phyloP scores from a whole-genome alignment of 2,329 filamentous ascomycete genomes.

The Fonsecaea pedrosoi region DNA sequence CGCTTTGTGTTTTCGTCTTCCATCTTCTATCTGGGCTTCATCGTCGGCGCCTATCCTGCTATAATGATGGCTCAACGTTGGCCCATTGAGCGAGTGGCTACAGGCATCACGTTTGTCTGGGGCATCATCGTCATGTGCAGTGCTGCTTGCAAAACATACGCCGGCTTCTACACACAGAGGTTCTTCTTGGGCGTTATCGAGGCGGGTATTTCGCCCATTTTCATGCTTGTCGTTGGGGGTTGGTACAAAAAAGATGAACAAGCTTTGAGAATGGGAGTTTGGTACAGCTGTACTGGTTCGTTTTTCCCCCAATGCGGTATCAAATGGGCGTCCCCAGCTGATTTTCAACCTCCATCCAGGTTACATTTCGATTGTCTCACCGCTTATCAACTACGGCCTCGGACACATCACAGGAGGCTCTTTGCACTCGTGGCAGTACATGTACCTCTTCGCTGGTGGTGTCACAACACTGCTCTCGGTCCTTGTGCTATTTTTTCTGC shows the following conservation, averaged over 20 bases:
- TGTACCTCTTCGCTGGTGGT: constrained; percentile 69
- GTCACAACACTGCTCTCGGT: constrained; percentile 64
- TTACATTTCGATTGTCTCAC: constrained; percentile 46
- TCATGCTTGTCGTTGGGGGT: constrained; percentile 67
- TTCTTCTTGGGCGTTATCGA: constrained; percentile 69
- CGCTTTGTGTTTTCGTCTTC: constrained; percentile 46
- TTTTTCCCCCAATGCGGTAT: not conserved
- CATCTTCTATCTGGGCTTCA: constrained; percentile 75
- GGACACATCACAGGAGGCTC: constrained; percentile 63
- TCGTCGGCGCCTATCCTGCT: constrained; percentile 75
- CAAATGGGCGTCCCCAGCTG: not conserved
- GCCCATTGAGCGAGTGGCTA: constrained; percentile 67
- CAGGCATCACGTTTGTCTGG: constrained; percentile 69
- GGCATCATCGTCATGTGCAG: constrained; percentile 70
- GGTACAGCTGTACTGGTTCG: constrained; percentile 58
- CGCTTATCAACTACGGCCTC: constrained; percentile 70
- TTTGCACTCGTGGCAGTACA: constrained; percentile 71
- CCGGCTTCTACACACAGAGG: constrained; percentile 69
- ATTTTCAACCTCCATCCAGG: constrained; percentile 38
- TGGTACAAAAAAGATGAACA: constrained; percentile 72
- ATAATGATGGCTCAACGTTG: constrained; percentile 73
- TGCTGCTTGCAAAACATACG: constrained; percentile 67
- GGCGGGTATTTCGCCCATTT: constrained; percentile 68
- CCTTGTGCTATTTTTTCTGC: constrained; percentile 67
- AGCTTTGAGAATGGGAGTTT: constrained; percentile 68